Base-by-base conservation (phyloP, 2,329 filamentous ascomycete species). In the Ceratocystiopsis sp. region DNA sequence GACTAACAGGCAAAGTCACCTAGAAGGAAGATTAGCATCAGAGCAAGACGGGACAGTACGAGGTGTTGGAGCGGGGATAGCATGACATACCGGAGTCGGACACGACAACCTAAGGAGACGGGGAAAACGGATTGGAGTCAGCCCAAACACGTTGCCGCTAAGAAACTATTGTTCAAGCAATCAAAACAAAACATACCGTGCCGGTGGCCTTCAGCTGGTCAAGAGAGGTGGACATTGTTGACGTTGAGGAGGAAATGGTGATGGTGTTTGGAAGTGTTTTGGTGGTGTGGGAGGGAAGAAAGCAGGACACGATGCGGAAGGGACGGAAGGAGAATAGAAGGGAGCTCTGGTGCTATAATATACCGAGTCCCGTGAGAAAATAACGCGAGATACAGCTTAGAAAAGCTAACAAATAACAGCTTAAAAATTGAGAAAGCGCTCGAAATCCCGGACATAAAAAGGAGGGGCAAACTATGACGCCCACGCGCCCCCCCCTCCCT, bases 121-220 rank as follows among this genome's bases (percentile, higher is more conserved):
- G 37, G 32, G 21, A 16, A 35, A 10, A 35, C 25, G 9, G 25
- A 9, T 9, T 29, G 7, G 10, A 7, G 25, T 29, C 25, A 29
- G 25, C 25, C 25, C 6, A 29, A 7, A 29, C 6, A 8, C 25
- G 10, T 29, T 29, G 25, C 9, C 25, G 25, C 7, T 10, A 11
- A 29, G 10, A 29, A 21, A 21, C 19, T n/a, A 21, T 8, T 8
- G 25, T 29, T 11, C 10, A 11, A 11, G 25, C 25, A 7, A 11
- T 11, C 5, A 11, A 4, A 48, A 41, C 56, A 49, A 53, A 50
- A 48, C 45, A 43, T 50, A 83, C 86, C 60, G 91, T 98, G 80
- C 91, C 91, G 62, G 81, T 66, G 71, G 84, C 79, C 76, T 98
- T 98, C 64, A 98, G 78, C 71, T 96, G 87, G 57, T 96, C 91